Percentiles rank a stretch among this genome's conserved stretches.
Evolutionary conservation across 371 early-diverging fungal genomes (phyloP).

Genomic region (Mortierella sp.): DNA sequence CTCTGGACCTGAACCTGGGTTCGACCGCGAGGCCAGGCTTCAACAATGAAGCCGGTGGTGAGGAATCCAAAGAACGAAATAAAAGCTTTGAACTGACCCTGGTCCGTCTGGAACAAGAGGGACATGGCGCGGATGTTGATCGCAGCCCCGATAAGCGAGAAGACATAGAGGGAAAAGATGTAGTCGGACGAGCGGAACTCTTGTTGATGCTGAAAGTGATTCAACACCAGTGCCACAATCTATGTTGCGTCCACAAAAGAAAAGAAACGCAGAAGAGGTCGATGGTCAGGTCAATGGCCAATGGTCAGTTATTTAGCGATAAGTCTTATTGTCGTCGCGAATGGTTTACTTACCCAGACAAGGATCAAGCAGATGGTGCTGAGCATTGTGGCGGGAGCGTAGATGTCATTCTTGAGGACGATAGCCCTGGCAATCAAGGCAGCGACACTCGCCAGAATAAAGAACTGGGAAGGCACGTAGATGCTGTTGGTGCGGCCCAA

Average conservation of each 20-base stretch:
- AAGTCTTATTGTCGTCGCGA: too few species aligned
- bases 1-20: conserved; percentile 45
- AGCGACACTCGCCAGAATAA: conserved; percentile 37
- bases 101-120: conserved; percentile 15
- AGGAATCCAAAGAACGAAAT: conserved; percentile 39
- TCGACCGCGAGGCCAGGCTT: conserved; percentile 47
- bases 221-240: conserved; percentile 24
- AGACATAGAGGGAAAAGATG: conserved; percentile 39
- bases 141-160: conserved; percentile 28
- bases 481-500: conserved; percentile 45
- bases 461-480: conserved; percentile 52
- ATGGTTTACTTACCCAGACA: conserved; percentile 28
- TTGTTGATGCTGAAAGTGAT: conserved; percentile 39
- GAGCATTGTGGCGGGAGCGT: conserved; percentile 50
- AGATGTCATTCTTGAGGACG: conserved; percentile 22
- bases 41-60: conserved; percentile 35
- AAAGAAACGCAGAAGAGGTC: not conserved
- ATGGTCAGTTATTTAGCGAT: not conserved
- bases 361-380: conserved; percentile 38
- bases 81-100: conserved; percentile 44
- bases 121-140: conserved; percentile 56
- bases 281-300: not conserved
- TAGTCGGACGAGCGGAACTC: conserved; percentile 34
- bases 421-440: conserved; percentile 47
- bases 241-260: not conserved